Evolutionary conservation across 352 stramenopile genomes (phyloP).

Genomic region (Thalassiosira ordinaria): DNA sequence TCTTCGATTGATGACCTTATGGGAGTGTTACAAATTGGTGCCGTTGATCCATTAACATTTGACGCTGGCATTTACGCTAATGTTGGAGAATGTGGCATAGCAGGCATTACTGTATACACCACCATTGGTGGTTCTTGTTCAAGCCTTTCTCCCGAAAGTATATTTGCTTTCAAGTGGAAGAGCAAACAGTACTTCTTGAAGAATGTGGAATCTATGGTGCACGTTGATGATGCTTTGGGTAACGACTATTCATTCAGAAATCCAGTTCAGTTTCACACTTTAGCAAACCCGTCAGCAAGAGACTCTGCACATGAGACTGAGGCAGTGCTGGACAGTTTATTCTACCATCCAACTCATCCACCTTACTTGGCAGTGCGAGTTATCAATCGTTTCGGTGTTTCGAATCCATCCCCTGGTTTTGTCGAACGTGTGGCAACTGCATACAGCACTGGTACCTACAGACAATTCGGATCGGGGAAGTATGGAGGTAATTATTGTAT

Average conservation of each 20-base stretch:
- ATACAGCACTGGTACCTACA: slow-evolving; percentile 65
- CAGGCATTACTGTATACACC: slow-evolving; percentile 18
- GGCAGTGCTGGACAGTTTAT: slow-evolving; percentile 65
- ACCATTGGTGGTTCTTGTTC: slow-evolving; percentile 6
- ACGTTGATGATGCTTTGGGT: slow-evolving; percentile 5
- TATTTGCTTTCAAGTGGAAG: slow-evolving; percentile 47
- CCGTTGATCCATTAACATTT: slow-evolving; percentile 39
- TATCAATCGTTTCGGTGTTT: slow-evolving; percentile 68
- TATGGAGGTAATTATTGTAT: too few species aligned
- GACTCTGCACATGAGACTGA: slow-evolving; percentile 73
- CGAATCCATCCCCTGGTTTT: slow-evolving; percentile 71
- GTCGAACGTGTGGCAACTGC: slow-evolving; percentile 53
- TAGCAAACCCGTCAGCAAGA: slow-evolving; percentile 25
- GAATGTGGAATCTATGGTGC: slow-evolving; percentile 18
- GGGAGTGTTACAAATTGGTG: slow-evolving; percentile 39
- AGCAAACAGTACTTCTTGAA: slow-evolving; percentile 41
- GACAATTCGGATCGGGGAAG: slow-evolving; percentile 47
- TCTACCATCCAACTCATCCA: slow-evolving; percentile 64
- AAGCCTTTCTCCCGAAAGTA: slow-evolving; percentile 22
- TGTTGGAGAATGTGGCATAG: slow-evolving; percentile 18
- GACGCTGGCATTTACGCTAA: slow-evolving; percentile 13
- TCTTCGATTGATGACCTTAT: slow-evolving; percentile 13
- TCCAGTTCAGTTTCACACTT: slow-evolving; percentile 48
- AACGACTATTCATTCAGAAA: slow-evolving; percentile 65
- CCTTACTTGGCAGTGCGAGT: slow-evolving; percentile 68